Evolutionary conservation across 2,329 filamentous ascomycete species (phyloP).

Genomic region (Mollisiaceae sp.): DNA sequence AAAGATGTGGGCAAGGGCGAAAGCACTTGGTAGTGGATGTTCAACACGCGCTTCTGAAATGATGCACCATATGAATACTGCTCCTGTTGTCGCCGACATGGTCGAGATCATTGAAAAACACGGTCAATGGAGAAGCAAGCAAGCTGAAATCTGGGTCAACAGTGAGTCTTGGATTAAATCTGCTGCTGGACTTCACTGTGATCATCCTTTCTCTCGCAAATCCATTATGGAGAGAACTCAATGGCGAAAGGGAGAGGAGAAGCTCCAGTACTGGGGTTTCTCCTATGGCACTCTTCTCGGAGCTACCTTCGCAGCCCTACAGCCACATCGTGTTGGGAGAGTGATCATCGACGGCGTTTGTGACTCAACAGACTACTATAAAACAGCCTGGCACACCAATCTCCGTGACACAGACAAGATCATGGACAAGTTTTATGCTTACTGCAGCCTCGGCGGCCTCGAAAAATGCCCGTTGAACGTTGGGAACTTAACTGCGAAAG

Average conservation of each 20-base stretch:
- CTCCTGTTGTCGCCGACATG: conserved; percentile 12
- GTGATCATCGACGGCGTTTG: conserved; percentile 41
- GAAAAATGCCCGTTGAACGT: conserved; percentile 33
- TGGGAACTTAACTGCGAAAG: conserved; percentile 12
- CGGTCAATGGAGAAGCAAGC: conserved; percentile 17
- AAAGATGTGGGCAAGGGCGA: conserved; percentile 12
- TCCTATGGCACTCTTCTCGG: conserved; percentile 53
- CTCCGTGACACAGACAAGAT: conserved; percentile 39
- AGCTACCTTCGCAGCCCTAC: conserved; percentile 49
- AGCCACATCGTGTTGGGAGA: conserved; percentile 47
- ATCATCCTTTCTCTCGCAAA: conserved; percentile 17
- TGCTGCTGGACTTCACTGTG: conserved; percentile 2
- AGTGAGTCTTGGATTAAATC: neutral
- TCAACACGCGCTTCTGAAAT: conserved; percentile 9
- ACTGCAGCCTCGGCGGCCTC: conserved; percentile 42
- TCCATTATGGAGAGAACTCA: conserved; percentile 14
- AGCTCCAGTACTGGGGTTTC: conserved; percentile 54
- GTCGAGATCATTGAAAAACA: conserved; percentile 18
- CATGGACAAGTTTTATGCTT: conserved; percentile 35
- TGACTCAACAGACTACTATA: conserved; percentile 36
- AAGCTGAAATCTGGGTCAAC: conserved; percentile 10
- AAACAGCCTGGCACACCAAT: conserved; percentile 49
- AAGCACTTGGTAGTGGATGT: conserved; percentile 10
- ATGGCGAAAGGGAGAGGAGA: conserved; percentile 34
- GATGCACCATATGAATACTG: conserved; percentile 17